Conservation (phyloP, 305 asterid species). For the Ruellia speciosa region DNA sequence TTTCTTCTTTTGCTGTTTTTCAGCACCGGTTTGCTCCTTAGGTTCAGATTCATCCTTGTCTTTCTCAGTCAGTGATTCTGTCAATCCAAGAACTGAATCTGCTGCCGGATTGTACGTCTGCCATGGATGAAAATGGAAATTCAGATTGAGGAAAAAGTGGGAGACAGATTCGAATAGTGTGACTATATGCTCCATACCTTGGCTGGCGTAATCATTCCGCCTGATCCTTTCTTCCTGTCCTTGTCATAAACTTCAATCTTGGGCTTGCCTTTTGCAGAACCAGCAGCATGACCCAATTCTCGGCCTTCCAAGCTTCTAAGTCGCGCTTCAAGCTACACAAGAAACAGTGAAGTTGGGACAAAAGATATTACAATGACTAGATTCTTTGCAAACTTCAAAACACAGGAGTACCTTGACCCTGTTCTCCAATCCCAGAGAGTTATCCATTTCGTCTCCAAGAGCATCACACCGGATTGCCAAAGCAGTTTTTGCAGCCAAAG, state of each 20-base stretch:
- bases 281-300: conserved; percentile 66
- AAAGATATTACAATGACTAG: neutral
- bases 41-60: conserved; percentile 18
- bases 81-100: conserved; percentile 50
- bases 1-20: conserved; percentile 28
- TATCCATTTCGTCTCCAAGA: conserved; percentile 74
- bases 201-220: conserved; percentile 72
- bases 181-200: conserved; percentile 39
- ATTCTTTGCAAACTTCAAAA: neutral
- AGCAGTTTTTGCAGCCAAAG: conserved; percentile 91
- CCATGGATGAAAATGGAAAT: conserved; percentile 5
- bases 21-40: conserved; percentile 20
- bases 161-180: neutral
- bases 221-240: conserved; percentile 71
- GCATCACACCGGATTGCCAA: conserved; percentile 86
- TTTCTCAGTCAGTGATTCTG: conserved; percentile 35
- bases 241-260: conserved; percentile 77
- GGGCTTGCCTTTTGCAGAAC: conserved; percentile 85
- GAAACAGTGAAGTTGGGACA: neutral
- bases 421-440: conserved; percentile 82
- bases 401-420: conserved; percentile 56
- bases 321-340: conserved; percentile 72
- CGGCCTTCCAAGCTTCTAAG: conserved; percentile 73
- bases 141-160: neutral
- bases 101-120: conserved; percentile 86